Evolutionary conservation across 371 early-diverging fungal genomes (phyloP).

Genomic region (Chytridium lagenaria): DNA sequence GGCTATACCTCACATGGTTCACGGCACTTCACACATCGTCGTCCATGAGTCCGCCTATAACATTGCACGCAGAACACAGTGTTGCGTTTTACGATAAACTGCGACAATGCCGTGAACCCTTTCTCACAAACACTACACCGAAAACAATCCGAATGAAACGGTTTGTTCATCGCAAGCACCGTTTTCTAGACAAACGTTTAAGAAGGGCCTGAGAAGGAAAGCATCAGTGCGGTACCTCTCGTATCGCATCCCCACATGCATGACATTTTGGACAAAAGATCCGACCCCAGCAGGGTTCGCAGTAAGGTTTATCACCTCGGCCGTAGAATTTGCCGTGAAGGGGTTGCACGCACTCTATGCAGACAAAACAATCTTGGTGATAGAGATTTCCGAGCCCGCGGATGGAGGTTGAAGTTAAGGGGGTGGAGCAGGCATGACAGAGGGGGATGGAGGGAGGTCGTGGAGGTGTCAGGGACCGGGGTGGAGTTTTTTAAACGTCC

Average conservation of each 20-base stretch:
- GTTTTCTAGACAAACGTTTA: background rate
- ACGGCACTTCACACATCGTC: background rate
- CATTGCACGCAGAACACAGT: background rate
- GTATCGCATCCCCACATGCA: background rate
- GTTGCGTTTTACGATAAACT: background rate
- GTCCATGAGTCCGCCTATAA: background rate
- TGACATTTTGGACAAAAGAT: slow-evolving; percentile 1
- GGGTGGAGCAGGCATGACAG: no score
- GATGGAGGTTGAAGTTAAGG: no score
- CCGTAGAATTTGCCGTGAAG: no score
- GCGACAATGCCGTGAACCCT: background rate
- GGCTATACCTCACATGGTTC: slow-evolving; percentile 3
- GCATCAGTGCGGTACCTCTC: background rate
- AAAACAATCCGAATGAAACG: background rate
- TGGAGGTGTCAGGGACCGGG: no score
- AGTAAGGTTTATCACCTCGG: background rate
- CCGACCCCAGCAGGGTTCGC: background rate
- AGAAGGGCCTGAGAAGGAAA: background rate
- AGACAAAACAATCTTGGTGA: background rate
- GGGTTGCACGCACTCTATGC: no score
- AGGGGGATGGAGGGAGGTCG: no score
- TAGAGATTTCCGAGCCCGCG: background rate
- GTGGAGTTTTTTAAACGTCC: no score
- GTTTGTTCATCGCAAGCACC: slow-evolving; percentile 8
- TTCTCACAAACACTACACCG: background rate